Evolutionary conservation across 305 asterid genomes (phyloP).

Genomic region (Fraxinus sp.): DNA sequence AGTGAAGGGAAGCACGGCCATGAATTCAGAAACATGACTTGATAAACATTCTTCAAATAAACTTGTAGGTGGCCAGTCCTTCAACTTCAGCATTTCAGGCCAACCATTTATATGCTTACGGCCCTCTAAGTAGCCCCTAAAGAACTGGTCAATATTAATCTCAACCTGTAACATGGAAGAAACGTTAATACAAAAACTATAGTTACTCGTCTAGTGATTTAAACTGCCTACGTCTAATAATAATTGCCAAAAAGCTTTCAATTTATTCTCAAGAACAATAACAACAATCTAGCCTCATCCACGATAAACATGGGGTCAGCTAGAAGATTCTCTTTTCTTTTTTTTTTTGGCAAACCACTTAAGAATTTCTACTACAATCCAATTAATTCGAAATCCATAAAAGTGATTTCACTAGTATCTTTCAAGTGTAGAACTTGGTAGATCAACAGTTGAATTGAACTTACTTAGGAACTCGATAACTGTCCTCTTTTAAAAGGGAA

Average conservation of each 20-base stretch:
- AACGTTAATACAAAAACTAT: background rate
- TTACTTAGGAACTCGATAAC: background rate
- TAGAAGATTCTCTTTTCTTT: background rate
- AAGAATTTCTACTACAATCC: background rate
- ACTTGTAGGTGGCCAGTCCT: constrained; percentile 83
- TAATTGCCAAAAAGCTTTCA: background rate
- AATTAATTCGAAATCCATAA: background rate
- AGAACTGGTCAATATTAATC: constrained; percentile 61
- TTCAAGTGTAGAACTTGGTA: background rate
- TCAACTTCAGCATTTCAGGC: constrained; percentile 78
- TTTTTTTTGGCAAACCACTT: background rate
- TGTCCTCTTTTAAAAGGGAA: background rate
- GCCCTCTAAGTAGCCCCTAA: constrained; percentile 73
- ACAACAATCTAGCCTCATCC: background rate
- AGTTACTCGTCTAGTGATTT: background rate
- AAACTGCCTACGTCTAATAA: background rate
- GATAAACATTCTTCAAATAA: constrained; percentile 72
- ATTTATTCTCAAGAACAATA: background rate
- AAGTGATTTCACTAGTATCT: background rate
- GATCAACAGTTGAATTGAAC: background rate
- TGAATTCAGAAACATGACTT: constrained; percentile 64
- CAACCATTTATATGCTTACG: constrained; percentile 55
- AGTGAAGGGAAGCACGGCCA: constrained; percentile 73
- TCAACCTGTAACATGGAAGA: constrained; percentile 53
- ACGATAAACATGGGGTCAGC: background rate